Base-by-base conservation (phyloP, 352 stramenopile genomes). In the Pythium brachiatum region DNA sequence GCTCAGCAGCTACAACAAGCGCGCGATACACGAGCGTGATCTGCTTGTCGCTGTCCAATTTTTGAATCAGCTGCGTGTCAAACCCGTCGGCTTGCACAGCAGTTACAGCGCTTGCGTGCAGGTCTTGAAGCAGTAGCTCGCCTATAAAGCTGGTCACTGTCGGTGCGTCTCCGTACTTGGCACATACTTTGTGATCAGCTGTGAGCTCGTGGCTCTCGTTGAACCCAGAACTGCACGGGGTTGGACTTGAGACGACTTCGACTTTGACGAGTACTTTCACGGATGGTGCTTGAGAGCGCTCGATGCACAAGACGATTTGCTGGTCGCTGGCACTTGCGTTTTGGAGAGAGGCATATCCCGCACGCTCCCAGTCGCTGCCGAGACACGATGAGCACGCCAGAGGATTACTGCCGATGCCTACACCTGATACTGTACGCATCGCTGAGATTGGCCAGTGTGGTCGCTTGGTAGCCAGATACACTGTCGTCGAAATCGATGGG, bases 391-490 rank as follows among this genome's bases (percentile, higher is more conserved):
- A 44, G 16, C 36, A 44, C 36, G 12, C 36, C 36, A 44, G 36
- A 8, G 36, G 16, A 13, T 44, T 3, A 44, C 15, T 44, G 36
- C 13, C 21, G 2, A 21, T 18, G 15, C 21, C 21, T 3, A 12
- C 36, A 7, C 36, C 36, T 44, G 36, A 44, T 8, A 44, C 15
- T 3, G 21, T 18, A 21, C 16, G 36, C 16, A 44, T 44, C 36
- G 36, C 36, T 18, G 9, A 20, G 13, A 12, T 12, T 21, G 36
- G 3, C 15, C 36, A 16, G 36, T 44, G 36, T 20, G 36, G 60
- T 9, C 60, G 41, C 53, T 57, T 56, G 52, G 54, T 57, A 11
- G 31, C 56, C n/a, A 68, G 4, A 15, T 53, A 62, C 4, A 62
- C 12, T 16, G 26, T 34, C 3, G 20, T 32, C 15, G 36, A 44